Conservation (phyloP, 2,329 filamentous ascomycete genomes). For the Curvularia sp. region DNA sequence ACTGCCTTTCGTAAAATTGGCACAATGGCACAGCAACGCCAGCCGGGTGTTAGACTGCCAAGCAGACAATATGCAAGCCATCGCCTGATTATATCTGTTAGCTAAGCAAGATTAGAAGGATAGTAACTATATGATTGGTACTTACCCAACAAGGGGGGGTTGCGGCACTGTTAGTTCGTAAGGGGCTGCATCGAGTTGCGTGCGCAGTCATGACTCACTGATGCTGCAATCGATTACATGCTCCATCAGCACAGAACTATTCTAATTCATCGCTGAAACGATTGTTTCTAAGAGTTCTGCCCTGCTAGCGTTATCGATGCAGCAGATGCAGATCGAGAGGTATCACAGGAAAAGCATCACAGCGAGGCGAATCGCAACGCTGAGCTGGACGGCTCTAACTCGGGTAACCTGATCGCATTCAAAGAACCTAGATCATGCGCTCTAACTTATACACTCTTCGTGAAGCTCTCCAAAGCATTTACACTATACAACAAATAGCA, state of each 20-base stretch:
- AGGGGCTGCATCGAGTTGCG: neutral
- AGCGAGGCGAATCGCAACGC: neutral
- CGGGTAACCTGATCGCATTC: neutral
- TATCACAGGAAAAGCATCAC: neutral
- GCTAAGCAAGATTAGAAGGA: neutral
- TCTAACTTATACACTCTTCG: neutral
- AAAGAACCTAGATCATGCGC: constrained; percentile 3
- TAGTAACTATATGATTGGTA: neutral
- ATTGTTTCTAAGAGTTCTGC: neutral
- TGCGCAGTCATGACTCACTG: neutral
- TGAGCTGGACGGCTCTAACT: constrained; percentile 1
- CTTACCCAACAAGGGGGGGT: neutral
- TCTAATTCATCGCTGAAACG: neutral
- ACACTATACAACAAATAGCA: neutral
- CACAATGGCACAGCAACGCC: neutral
- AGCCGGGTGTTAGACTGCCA: neutral
- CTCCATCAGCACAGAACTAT: neutral
- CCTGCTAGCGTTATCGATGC: neutral
- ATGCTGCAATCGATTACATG: neutral
- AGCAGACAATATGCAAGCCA: neutral
- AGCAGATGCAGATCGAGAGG: neutral
- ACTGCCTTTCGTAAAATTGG: neutral
- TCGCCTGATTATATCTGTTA: neutral
- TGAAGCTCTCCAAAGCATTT: too few relatives aligned
- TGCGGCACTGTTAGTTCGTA: neutral